phyloP scores from a whole-genome alignment of 768 basidiomycete genomes.

The Tulasnella sp. region DNA sequence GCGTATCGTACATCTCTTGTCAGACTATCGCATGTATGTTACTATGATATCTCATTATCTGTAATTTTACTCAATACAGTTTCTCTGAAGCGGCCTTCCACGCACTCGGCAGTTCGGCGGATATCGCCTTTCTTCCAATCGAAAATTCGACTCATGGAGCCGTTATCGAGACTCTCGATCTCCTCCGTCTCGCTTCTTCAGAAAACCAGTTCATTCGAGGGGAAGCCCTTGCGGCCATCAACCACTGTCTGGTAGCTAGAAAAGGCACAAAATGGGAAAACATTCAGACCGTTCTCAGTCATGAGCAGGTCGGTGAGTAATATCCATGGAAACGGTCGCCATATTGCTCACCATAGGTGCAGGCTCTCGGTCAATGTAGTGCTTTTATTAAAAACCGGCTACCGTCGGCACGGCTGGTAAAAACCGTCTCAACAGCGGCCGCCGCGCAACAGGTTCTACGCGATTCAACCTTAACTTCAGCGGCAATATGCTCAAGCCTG shows the following conservation, averaged over 20 bases:
- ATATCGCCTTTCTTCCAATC: conserved; percentile 16
- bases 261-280: conserved; percentile 12
- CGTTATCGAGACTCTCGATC: conserved; percentile 26
- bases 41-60: background rate
- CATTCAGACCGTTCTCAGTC: conserved; percentile 12
- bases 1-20: conserved; percentile 8
- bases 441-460: conserved; percentile 17
- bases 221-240: background rate
- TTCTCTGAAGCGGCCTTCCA: conserved; percentile 4
- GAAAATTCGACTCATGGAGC: conserved; percentile 23
- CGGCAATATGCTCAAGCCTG: conserved; percentile 24
- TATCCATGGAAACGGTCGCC: too few relatives aligned
- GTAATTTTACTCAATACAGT: background rate
- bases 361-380: conserved; percentile 25
- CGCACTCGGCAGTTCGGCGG: background rate
- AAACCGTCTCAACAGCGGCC: conserved; percentile 21
- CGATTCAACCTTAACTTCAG: background rate
- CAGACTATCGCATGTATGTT: conserved; percentile 19
- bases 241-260: conserved; percentile 14
- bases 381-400: conserved; percentile 3
- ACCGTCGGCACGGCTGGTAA: background rate
- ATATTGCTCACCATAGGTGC: background rate
- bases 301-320: conserved; percentile 24
- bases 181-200: conserved; percentile 10
- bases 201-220: conserved; percentile 15